Percentiles rank a stretch among this genome's conserved stretches.
phyloP scores from a whole-genome alignment of 1,284 basidiomycete species.

The Austropuccinia psidii region DNA sequence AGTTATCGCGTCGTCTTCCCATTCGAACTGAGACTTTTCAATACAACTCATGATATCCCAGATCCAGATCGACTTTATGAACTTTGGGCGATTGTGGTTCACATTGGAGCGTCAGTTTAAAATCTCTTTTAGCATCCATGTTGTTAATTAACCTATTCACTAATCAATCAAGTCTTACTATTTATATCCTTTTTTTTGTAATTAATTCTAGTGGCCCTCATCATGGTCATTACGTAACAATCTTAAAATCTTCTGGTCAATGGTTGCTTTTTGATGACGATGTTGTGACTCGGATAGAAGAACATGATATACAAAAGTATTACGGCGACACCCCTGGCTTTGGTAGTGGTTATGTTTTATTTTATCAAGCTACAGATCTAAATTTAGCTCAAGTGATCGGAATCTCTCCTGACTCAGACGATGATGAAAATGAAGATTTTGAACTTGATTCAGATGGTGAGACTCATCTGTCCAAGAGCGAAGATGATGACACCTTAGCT shows the following conservation, averaged over 20 bases:
- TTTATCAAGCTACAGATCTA: slow-evolving; percentile 85
- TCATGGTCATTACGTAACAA: slow-evolving; percentile 94
- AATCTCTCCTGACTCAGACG: background rate
- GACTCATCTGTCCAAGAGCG: too few species aligned
- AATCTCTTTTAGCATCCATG: background rate
- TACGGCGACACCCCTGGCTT: slow-evolving; percentile 75
- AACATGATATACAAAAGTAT: slow-evolving; percentile 81
- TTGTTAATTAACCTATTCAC: slow-evolving; percentile 7
- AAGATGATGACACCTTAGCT: background rate
- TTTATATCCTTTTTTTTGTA: slow-evolving; percentile 2
- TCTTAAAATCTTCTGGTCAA: slow-evolving; percentile 71
- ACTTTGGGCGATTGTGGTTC: slow-evolving; percentile 90
- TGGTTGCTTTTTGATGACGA: slow-evolving; percentile 98
- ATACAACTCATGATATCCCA: slow-evolving; percentile 86
- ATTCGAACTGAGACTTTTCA: slow-evolving; percentile 84
- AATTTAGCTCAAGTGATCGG: slow-evolving; percentile 38
- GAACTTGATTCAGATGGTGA: background rate
- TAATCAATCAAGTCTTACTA: background rate
- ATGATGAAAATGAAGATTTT: background rate
- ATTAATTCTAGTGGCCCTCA: slow-evolving; percentile 65
- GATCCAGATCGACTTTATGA: slow-evolving; percentile 81
- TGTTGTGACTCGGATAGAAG: slow-evolving; percentile 75
- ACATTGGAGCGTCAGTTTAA: slow-evolving; percentile 79
- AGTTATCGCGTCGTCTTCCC: slow-evolving; percentile 95
- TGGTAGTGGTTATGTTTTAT: slow-evolving; percentile 91